Base-by-base conservation (phyloP, 768 basidiomycete genomes). In the Serendipita vermifera region DNA sequence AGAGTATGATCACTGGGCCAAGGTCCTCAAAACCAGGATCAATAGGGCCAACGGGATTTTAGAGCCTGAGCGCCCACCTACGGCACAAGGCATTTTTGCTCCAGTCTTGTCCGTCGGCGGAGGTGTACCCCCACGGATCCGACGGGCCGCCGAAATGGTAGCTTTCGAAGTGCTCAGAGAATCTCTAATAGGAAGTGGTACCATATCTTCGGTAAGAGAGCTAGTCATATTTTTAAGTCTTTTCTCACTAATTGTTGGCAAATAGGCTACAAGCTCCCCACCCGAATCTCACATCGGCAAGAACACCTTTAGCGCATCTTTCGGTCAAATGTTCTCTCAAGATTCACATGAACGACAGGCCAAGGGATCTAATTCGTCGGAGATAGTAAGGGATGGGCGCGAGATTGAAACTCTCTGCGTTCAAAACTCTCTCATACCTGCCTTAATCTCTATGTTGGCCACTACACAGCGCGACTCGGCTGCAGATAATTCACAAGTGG, bases 131-230 rank as follows among this genome's bases (percentile, higher is more conserved):
- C 71, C 56, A 57, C 72, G 65, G 77, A 63, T 86, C 60, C 72
- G 77, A 60, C 77, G 74, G 39, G 87, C 89, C 2, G 78, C 85
- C 2, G 80, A 87, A 60, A 75, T 74, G n/a, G 73, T 89, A 36
- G 81, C 87, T 6, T 85, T 94, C 68, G 80, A 77, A 56, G 83
- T 90, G 20, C 72, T 98, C 46, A 87, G 91, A 57, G 90, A 96
- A 61, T 83, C 84, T 0, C 71, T 97, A 46, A 80, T 92, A 31
- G 46, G 46, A 51, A 29, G 63, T 67, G 3, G 64, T 64, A 13
- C 65, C 65, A 24, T 61, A 68, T 43, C 11, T 7, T 36, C 33
- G 48, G 29, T 54, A 60, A 41, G 27, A 33, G 29, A 17, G 27
- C 54, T 27, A 29, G 36, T 20, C 54, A n/a, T 9, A 51, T 46